Percentiles rank a stretch among this genome's conserved stretches.
These are phyloP conservation scores for Spizellomyces sp. DNA, from an alignment of 192 early-diverging fungal species.

Conservation along the genomic window DNA sequence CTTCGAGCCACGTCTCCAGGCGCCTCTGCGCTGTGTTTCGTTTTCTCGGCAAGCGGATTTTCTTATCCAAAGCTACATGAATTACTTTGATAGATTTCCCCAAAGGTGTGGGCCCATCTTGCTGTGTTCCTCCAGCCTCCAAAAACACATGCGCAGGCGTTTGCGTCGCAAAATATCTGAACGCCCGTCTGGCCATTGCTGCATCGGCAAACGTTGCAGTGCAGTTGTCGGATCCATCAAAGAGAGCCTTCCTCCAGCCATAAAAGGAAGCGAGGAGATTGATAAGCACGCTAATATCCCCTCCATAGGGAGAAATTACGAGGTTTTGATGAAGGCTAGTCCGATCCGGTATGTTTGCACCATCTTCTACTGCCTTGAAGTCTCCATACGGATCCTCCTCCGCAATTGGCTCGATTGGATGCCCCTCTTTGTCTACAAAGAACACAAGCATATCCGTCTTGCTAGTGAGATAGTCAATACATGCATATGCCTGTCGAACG, in stretches of 20 bases:
- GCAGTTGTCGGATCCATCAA: not conserved
- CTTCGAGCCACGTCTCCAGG: not conserved
- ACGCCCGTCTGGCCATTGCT: not conserved
- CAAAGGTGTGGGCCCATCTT: too few species aligned
- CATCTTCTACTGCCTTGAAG: not conserved
- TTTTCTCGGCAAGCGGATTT: too few species aligned
- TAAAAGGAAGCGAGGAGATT: constrained; percentile 18
- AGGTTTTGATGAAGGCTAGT: not conserved
- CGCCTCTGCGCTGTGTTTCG: not conserved
- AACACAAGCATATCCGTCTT: constrained; percentile 24
- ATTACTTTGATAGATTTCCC: too few species aligned
- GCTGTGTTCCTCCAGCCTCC: not conserved
- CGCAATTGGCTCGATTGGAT: constrained; percentile 8
- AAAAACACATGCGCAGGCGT: not conserved
- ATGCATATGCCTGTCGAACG: not conserved
- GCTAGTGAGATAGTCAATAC: constrained; percentile 5
- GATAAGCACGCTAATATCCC: constrained; percentile 15
- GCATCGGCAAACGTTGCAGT: constrained; percentile 6
- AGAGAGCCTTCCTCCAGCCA: constrained; percentile 8
- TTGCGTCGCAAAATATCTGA: not conserved
- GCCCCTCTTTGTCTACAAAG: constrained; percentile 12
- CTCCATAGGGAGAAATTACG: constrained; percentile 13
- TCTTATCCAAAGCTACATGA: too few species aligned
- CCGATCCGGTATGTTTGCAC: not conserved
- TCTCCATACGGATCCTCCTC: constrained; percentile 10